Percentiles rank a stretch among this genome's conserved stretches.
Conservation (phyloP, 176 grass and related monocot genomes). For the Avena eriantha region DNA sequence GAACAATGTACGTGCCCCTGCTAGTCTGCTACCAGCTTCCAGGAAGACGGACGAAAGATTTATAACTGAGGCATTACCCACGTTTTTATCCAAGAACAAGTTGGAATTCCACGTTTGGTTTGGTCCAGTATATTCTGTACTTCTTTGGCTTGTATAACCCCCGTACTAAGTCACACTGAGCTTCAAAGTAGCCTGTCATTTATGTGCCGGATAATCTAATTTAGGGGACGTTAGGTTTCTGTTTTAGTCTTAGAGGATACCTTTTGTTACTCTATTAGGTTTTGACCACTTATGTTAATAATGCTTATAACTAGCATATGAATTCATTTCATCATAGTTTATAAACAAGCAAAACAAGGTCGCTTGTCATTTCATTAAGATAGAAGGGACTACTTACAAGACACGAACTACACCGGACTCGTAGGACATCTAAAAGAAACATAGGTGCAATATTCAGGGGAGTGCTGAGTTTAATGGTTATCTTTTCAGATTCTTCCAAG, state of each 20-base stretch:
- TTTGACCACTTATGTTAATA: neutral
- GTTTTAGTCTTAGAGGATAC: too few relatives aligned
- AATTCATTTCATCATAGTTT: neutral
- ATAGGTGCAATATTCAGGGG: too few relatives aligned
- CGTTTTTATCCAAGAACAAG: neutral
- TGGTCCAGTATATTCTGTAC: neutral
- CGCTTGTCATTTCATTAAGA: neutral
- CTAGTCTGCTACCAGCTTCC: neutral
- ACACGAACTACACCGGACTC: neutral
- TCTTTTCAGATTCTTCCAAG: too few relatives aligned
- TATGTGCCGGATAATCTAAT: neutral
- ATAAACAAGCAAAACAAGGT: neutral
- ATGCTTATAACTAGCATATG: neutral
- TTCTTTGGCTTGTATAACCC: neutral
- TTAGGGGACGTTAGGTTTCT: neutral
- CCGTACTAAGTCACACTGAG: neutral
- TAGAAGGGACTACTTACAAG: neutral
- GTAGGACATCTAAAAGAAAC: neutral
- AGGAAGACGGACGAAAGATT: neutral
- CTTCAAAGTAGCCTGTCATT: neutral
- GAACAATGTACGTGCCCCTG: neutral
- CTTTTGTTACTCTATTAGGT: neutral
- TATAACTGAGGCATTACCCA: neutral
- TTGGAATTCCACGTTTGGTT: neutral
- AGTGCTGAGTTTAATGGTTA: too few relatives aligned